These are phyloP conservation scores for Ambrosia artemisiifolia DNA, from an alignment of 129 eudicot genomes.

Conservation along the genomic window DNA sequence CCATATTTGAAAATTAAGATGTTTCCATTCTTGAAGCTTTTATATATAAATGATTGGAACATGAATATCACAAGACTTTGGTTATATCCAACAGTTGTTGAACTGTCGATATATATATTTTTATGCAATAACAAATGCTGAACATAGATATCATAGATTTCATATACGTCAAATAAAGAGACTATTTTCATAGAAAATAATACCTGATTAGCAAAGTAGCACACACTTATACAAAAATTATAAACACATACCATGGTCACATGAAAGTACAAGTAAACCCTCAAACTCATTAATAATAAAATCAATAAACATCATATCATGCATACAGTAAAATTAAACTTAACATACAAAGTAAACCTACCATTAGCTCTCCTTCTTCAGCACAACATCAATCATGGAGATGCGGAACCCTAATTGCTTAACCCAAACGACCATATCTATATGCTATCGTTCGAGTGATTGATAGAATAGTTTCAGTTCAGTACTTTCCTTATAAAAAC, in stretches of 20 bases:
- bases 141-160: not conserved
- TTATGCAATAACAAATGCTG: not conserved
- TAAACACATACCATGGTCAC: slow-evolving; percentile 16
- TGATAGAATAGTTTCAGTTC: slow-evolving; percentile 13
- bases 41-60: not conserved
- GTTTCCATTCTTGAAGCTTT: not conserved
- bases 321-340: slow-evolving; percentile 8
- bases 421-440: slow-evolving; percentile 6
- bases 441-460: slow-evolving; percentile 20
- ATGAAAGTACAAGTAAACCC: slow-evolving; percentile 33
- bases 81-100: not conserved
- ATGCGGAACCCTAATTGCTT: slow-evolving; percentile 23
- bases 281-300: slow-evolving; percentile 22
- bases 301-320: slow-evolving; percentile 16
- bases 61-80: not conserved
- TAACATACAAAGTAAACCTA: slow-evolving; percentile 34
- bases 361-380: slow-evolving; percentile 25
- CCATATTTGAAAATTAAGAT: not conserved
- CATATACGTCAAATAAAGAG: not conserved
- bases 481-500: slow-evolving; percentile 21
- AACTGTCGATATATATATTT: not conserved
- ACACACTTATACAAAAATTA: slow-evolving; percentile 29
- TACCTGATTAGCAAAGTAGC: slow-evolving; percentile 32
- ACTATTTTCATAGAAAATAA: slow-evolving; percentile 3
- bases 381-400: not conserved